Evolutionary conservation across 108 stramenopile genomes (phyloP).

Genomic region (Skeletonema grethae): DNA sequence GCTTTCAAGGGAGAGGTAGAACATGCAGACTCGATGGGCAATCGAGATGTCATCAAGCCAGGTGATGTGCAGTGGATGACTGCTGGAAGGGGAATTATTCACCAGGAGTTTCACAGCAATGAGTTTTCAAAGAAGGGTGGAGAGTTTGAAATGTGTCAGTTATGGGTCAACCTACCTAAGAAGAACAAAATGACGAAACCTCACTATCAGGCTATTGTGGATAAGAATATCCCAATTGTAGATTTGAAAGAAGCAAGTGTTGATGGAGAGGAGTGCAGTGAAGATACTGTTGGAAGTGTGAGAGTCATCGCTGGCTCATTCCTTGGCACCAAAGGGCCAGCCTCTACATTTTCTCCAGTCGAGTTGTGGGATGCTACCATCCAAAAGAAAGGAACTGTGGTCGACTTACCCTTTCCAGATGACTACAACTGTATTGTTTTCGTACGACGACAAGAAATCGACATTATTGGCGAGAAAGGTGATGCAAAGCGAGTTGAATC

Average conservation of each 20-base stretch:
- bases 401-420: constrained; percentile 70
- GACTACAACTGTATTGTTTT: constrained; percentile 80
- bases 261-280: constrained; percentile 14
- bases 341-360: constrained; percentile 81
- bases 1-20: constrained; percentile 91
- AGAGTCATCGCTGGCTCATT: constrained; percentile 83
- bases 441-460: constrained; percentile 63
- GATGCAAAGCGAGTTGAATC: constrained; percentile 45
- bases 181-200: constrained; percentile 89
- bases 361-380: constrained; percentile 80
- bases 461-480: constrained; percentile 53
- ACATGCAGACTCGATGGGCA: constrained; percentile 84
- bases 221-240: constrained; percentile 68
- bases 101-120: constrained; percentile 83
- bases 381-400: constrained; percentile 40
- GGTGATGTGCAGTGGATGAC: constrained; percentile 97
- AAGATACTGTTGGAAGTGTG: constrained; percentile 44
- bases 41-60: constrained; percentile 68
- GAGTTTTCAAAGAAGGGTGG: constrained; percentile 71
- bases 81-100: constrained; percentile 91
- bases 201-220: constrained; percentile 71
- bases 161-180: constrained; percentile 89
- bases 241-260: constrained; percentile 36
- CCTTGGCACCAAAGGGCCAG: constrained; percentile 61
- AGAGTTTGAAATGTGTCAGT: constrained; percentile 81